Evolutionary conservation across 2,329 filamentous ascomycete species (phyloP).

Genomic region (Aphanocladium album): DNA sequence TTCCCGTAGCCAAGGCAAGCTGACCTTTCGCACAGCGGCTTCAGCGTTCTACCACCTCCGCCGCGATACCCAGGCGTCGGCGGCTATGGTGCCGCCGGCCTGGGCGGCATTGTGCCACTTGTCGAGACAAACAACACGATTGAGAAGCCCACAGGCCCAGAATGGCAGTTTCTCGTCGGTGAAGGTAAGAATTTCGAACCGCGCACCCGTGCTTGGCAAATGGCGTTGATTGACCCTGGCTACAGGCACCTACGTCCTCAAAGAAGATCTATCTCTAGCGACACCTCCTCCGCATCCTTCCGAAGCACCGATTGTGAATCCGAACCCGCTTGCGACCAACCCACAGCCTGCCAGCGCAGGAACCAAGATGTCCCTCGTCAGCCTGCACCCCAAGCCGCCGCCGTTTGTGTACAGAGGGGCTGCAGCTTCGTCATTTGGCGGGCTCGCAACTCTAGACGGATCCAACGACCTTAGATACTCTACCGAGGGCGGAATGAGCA

Average conservation of each 20-base stretch:
- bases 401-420: slow-evolving; percentile 51
- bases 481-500: slow-evolving; percentile 54
- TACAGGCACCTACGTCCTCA: slow-evolving; percentile 79
- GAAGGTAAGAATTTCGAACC: slow-evolving; percentile 58
- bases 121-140: slow-evolving; percentile 94
- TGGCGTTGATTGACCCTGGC: not conserved
- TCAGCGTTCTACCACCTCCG: slow-evolving; percentile 78
- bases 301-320: slow-evolving; percentile 79
- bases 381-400: slow-evolving; percentile 57
- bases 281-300: slow-evolving; percentile 94
- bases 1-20: not conserved
- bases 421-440: slow-evolving; percentile 45
- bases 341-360: slow-evolving; percentile 79
- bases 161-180: slow-evolving; percentile 86
- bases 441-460: slow-evolving; percentile 46
- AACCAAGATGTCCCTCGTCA: slow-evolving; percentile 76
- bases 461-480: slow-evolving; percentile 57
- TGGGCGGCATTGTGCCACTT: slow-evolving; percentile 64
- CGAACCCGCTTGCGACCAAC: slow-evolving; percentile 84
- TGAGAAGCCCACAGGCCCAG: slow-evolving; percentile 70
- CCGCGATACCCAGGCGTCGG: slow-evolving; percentile 73
- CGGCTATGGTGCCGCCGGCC: slow-evolving; percentile 65
- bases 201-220: not conserved
- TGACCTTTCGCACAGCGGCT: slow-evolving; percentile 14
- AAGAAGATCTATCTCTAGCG: slow-evolving; percentile 86